Conservation (phyloP, 108 stramenopile species). For the Cyclotella kingstonii region DNA sequence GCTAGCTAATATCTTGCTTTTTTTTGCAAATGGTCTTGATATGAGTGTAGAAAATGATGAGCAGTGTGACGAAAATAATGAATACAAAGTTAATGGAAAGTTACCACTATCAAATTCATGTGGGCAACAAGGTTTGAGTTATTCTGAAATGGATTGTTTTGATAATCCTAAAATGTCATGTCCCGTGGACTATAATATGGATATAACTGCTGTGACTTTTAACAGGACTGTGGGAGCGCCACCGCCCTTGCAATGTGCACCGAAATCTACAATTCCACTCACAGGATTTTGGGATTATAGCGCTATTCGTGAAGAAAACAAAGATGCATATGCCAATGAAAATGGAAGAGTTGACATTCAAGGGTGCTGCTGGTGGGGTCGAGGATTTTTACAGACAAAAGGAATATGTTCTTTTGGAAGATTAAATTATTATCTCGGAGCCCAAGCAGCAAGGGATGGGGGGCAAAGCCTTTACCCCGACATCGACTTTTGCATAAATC, state of each 20-base stretch:
- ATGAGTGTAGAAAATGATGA: constrained; percentile 41
- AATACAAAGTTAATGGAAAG: constrained; percentile 13
- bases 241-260: constrained; percentile 29
- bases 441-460: constrained; percentile 16
- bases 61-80: constrained; percentile 32
- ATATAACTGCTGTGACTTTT: constrained; percentile 29
- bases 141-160: constrained; percentile 16
- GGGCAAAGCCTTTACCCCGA: constrained; percentile 10
- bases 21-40: constrained; percentile 35
- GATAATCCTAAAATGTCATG: constrained; percentile 28
- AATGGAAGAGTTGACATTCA: constrained; percentile 30
- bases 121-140: constrained; percentile 17
- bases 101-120: constrained; percentile 24
- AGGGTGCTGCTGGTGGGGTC: constrained; percentile 48
- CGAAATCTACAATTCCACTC: constrained; percentile 12
- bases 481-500: constrained; percentile 30
- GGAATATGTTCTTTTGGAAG: constrained; percentile 32
- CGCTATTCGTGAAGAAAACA: constrained; percentile 9
- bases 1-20: constrained; percentile 28
- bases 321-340: constrained; percentile 26
- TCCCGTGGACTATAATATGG: constrained; percentile 24
- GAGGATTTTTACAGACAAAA: constrained; percentile 41
- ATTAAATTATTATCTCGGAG: constrained; percentile 39
- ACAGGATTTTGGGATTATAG: constrained; percentile 23
- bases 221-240: constrained; percentile 11